Base-by-base conservation (phyloP, 805 yeast species). In the Metschnikowia gruessii region DNA sequence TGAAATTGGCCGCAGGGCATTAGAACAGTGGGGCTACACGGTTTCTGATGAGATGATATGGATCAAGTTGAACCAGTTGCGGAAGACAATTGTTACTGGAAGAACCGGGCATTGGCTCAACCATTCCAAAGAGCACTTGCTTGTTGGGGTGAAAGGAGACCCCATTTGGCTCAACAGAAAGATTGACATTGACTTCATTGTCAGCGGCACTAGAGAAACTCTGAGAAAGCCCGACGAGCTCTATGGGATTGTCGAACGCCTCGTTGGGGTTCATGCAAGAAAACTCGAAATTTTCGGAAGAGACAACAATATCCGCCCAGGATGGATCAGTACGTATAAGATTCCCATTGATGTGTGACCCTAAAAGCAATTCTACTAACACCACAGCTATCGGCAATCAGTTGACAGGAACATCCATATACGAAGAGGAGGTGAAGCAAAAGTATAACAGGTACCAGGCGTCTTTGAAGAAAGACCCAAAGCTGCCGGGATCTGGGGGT, bases 41-140 rank as follows among this genome's bases (percentile, higher is more conserved):
- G 80, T 85, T 4, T 68, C 79, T 18, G 92, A 90, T 62, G 97
- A 91, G 62, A 65, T 91, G 51, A 79, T 91, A 8, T 91, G 98
- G 98, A 78, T 89, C 49, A 91, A 91, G 63, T 81, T 94, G 4
- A 91, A 91, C 63, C 97, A 92, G 62, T 67, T 92, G 50, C 80
- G 84, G 17, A 72, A 96, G 50, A 91, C 97, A 0, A 90, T 91
- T 36, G 90, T 95, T 49, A 92, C 98, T 0, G 98, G 98, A 1
- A 71, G 97, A 53, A 91, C 98, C 0, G 98, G 98, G 0, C 98
- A 91, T 63, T 91, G 98, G 98, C 72, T 91, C 43, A 91, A 91
- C 61, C 98, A 91, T 65, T 86, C 96, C 0, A 91, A 91, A 57
- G 98, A 91, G 63, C 97, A 91, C 62, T 69, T 89, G 37, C 65